Evolutionary conservation across 805 yeast genomes (phyloP).

Genomic region (Debaryomyces hansenii): DNA sequence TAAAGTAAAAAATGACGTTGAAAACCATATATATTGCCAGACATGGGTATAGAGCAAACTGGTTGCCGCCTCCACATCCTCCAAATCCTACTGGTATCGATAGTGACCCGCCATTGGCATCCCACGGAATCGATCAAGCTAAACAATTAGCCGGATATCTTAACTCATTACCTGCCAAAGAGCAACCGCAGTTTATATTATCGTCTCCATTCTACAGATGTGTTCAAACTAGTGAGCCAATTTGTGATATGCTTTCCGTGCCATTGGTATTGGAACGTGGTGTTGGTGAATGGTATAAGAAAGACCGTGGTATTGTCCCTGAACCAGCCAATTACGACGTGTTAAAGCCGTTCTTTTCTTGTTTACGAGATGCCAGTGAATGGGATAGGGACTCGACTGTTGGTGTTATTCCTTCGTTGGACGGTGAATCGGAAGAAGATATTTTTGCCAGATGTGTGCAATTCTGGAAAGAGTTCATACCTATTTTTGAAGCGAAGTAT

Average conservation of each 20-base stretch:
- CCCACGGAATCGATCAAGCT: constrained; percentile 88
- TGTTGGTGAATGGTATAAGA: constrained; percentile 88
- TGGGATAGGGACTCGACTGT: constrained; percentile 53
- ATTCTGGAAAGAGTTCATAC: constrained; percentile 59
- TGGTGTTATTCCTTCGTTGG: constrained; percentile 56
- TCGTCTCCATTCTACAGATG: constrained; percentile 90
- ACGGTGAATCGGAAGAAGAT: constrained; percentile 77
- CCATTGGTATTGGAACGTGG: constrained; percentile 76
- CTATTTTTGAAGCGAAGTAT: constrained; percentile 51
- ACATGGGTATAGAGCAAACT: constrained; percentile 90
- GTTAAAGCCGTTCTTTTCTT: constrained; percentile 55
- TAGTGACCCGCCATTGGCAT: constrained; percentile 85
- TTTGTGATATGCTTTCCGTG: constrained; percentile 57
- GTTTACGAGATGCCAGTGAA: constrained; percentile 28
- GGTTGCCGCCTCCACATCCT: constrained; percentile 74
- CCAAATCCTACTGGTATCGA: constrained; percentile 86
- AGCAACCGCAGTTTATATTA: constrained; percentile 70
- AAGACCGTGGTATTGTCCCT: constrained; percentile 68
- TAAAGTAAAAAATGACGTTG: constrained; percentile 32
- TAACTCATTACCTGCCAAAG: constrained; percentile 36
- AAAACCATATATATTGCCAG: constrained; percentile 69
- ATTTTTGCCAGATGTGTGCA: constrained; percentile 58
- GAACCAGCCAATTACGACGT: constrained; percentile 56
- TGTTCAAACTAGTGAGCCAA: constrained; percentile 75
- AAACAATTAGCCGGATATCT: constrained; percentile 69